A percentile compares a stretch with the other conserved stretches of the same genome.
phyloP scores from a whole-genome alignment of 768 basidiomycete species.

The Inosperma sp. region DNA sequence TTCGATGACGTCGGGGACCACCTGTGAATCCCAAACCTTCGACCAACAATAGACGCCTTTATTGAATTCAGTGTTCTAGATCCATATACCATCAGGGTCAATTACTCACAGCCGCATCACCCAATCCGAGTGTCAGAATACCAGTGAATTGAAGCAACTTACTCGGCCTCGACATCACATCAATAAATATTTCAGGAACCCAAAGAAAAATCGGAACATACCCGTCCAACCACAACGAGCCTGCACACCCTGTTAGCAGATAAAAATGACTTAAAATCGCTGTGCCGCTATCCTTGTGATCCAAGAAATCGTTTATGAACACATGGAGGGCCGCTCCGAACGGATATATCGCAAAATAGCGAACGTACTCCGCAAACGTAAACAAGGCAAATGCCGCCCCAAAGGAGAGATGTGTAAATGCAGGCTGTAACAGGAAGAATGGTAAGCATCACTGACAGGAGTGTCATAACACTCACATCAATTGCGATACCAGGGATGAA shows the following conservation, averaged over 20 bases:
- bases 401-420: conserved; percentile 93
- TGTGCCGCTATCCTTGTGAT: conserved; percentile 90
- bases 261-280: conserved; percentile 98
- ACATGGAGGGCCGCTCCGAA: conserved; percentile 90
- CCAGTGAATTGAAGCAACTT: conserved; percentile 68
- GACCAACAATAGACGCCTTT: conserved; percentile 90
- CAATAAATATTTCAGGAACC: neutral
- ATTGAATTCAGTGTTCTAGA: neutral
- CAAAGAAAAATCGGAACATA: conserved; percentile 35
- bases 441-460: conserved; percentile 5
- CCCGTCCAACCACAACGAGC: conserved; percentile 94
- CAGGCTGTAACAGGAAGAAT: conserved; percentile 57
- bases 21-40: conserved; percentile 68
- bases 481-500: conserved; percentile 90
- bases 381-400: conserved; percentile 93
- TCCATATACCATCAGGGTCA: neutral
- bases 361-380: conserved; percentile 94
- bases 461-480: conserved; percentile 56
- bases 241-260: conserved; percentile 90
- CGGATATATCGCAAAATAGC: conserved; percentile 97
- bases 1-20: conserved; percentile 87
- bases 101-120: conserved; percentile 79
- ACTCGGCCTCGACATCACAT: conserved; percentile 32
- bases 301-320: conserved; percentile 97
- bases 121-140: conserved; percentile 83